phyloP scores from a whole-genome alignment of 208 protist genomes.

The Trypanosoma avium region DNA sequence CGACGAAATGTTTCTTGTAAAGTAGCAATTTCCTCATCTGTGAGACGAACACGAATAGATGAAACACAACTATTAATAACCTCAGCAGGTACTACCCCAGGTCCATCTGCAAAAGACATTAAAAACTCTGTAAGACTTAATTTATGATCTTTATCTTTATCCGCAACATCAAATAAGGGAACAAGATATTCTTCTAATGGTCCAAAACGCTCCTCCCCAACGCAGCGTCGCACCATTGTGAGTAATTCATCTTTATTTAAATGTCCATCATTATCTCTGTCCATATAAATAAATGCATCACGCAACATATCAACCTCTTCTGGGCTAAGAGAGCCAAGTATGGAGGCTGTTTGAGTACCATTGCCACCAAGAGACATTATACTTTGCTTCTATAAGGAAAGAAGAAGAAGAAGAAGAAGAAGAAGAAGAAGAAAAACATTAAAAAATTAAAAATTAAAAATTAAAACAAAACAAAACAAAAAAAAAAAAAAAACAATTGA shows the following conservation, averaged over 20 bases:
- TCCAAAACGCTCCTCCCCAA: conserved; percentile 49
- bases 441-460: background rate
- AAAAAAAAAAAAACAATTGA: background rate
- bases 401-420: background rate
- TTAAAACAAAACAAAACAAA: background rate
- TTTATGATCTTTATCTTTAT: conserved; percentile 64
- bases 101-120: conserved; percentile 69
- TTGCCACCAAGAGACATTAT: conserved; percentile 3
- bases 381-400: conserved; percentile 3
- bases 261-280: conserved; percentile 78
- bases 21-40: conserved; percentile 72
- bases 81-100: conserved; percentile 83
- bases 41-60: conserved; percentile 69
- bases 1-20: conserved; percentile 73
- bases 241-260: conserved; percentile 58
- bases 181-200: conserved; percentile 60
- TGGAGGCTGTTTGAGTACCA: conserved; percentile 29
- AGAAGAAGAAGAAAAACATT: background rate
- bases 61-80: conserved; percentile 81
- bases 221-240: conserved; percentile 36
- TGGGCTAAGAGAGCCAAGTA: conserved; percentile 48
- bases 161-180: conserved; percentile 72
- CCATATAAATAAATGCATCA: conserved; percentile 88
- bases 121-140: conserved; percentile 80
- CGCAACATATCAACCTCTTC: conserved; percentile 89